These are phyloP conservation scores for Cercospora sp. DNA, from an alignment of 2,329 filamentous ascomycete species.

Conservation along the genomic window DNA sequence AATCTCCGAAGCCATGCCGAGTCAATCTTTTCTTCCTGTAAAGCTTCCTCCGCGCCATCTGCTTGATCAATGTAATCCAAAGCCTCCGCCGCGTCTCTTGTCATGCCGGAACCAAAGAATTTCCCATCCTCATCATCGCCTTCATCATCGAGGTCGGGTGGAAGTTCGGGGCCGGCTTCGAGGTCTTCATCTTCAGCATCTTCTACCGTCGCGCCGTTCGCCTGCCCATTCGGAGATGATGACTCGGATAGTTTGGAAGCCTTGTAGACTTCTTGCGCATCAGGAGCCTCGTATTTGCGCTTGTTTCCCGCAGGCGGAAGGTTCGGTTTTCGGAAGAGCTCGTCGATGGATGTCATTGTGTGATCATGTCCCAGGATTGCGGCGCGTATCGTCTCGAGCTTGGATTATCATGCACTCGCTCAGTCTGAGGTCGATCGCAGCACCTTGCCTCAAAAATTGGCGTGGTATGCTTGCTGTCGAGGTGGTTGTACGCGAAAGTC, in stretches of 20 bases:
- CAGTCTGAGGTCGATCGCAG: not conserved
- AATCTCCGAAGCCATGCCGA: conserved; percentile 78
- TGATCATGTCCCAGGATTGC: not conserved
- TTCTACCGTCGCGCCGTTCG: conserved; percentile 56
- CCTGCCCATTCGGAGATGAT: conserved; percentile 51
- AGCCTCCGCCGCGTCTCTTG: conserved; percentile 74
- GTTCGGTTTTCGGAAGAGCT: conserved; percentile 62
- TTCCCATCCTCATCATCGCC: conserved; percentile 85
- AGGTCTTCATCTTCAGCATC: conserved; percentile 55
- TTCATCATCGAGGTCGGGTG: conserved; percentile 51
- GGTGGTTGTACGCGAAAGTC: not conserved
- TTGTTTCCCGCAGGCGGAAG: conserved; percentile 48
- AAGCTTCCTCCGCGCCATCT: conserved; percentile 51
- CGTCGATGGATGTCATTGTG: conserved; percentile 61
- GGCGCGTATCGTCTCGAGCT: not conserved
- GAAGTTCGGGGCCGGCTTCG: conserved; percentile 41
- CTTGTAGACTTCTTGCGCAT: conserved; percentile 62
- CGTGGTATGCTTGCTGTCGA: not conserved
- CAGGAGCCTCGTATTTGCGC: conserved; percentile 59
- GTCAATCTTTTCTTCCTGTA: conserved; percentile 75
- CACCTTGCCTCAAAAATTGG: not conserved
- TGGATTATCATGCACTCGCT: not conserved
- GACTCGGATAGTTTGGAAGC: conserved; percentile 55
- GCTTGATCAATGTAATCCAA: conserved; percentile 82
- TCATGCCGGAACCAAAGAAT: conserved; percentile 93